Percentiles rank a stretch among this genome's conserved stretches.
Conservation (phyloP, 352 stramenopile species). For the Pythium myriotylum region DNA sequence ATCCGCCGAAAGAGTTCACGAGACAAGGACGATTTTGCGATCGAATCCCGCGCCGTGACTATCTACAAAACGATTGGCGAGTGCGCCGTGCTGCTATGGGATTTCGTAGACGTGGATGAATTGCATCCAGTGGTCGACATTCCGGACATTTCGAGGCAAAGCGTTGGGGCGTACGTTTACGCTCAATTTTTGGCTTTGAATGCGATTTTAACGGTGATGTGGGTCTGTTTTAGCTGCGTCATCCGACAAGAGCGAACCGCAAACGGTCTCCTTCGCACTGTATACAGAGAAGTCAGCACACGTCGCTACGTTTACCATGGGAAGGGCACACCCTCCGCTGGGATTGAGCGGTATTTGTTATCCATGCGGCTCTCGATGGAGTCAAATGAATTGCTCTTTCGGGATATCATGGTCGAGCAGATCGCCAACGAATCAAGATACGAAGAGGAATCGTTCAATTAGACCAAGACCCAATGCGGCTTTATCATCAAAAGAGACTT, state of each 20-base stretch:
- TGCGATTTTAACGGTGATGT: too few relatives aligned
- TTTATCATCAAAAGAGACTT: too few relatives aligned
- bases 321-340: too few relatives aligned
- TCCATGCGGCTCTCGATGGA: neutral
- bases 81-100: slow-evolving; percentile 33
- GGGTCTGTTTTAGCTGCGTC: slow-evolving; percentile 10
- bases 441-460: too few relatives aligned
- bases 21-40: slow-evolving; percentile 14
- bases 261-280: slow-evolving; percentile 5
- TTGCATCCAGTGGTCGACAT: slow-evolving; percentile 16
- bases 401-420: slow-evolving; percentile 8
- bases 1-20: slow-evolving; percentile 7
- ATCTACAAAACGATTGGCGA: slow-evolving; percentile 28
- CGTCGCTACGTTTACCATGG: too few relatives aligned
- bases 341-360: too few relatives aligned
- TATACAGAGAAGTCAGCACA: slow-evolving; percentile 9
- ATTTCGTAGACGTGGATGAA: slow-evolving; percentile 37
- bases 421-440: too few relatives aligned
- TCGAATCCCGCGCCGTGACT: slow-evolving; percentile 31
- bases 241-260: slow-evolving; percentile 10
- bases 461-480: too few relatives aligned
- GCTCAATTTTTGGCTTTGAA: too few relatives aligned
- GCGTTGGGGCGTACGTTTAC: slow-evolving; percentile 15
- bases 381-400: slow-evolving; percentile 18
- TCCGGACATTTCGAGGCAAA: slow-evolving; percentile 26